phyloP scores from a whole-genome alignment of 768 basidiomycete genomes.

The Phaeotremella skinneri region DNA sequence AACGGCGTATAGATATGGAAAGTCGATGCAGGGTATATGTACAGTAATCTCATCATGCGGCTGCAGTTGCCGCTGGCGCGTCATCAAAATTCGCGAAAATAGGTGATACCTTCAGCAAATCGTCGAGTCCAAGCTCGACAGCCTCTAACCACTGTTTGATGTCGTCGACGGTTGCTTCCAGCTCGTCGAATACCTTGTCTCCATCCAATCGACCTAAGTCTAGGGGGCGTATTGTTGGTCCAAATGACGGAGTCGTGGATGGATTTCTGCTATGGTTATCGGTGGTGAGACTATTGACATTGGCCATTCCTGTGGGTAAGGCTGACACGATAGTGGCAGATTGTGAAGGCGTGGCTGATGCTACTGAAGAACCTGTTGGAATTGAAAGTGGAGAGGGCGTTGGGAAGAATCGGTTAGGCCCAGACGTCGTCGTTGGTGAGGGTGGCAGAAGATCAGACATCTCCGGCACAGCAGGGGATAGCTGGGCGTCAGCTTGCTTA shows the following conservation, averaged over 20 bases:
- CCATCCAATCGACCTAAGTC: conserved; percentile 64
- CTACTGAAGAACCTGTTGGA: too few species aligned
- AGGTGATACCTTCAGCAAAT: conserved; percentile 61
- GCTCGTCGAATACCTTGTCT: conserved; percentile 65
- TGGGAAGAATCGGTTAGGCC: conserved; percentile 40
- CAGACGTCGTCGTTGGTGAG: conserved; percentile 30
- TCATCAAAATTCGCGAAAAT: too few species aligned
- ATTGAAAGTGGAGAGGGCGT: conserved; percentile 33
- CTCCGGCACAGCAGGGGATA: conserved; percentile 40
- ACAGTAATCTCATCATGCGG: too few species aligned
- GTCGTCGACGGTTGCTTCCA: conserved; percentile 71
- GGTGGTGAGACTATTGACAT: neutral
- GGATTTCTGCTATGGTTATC: conserved; percentile 5
- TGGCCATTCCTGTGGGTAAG: neutral
- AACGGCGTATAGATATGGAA: too few species aligned
- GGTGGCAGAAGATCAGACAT: conserved; percentile 42
- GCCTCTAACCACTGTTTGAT: conserved; percentile 72
- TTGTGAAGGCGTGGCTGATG: neutral
- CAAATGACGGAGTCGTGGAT: conserved; percentile 9
- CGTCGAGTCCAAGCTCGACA: conserved; percentile 68
- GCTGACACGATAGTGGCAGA: neutral
- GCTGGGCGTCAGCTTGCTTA: too few species aligned
- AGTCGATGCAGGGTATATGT: too few species aligned
- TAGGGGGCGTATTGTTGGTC: conserved; percentile 60
- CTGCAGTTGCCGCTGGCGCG: too few species aligned